Evolutionary conservation across 2,329 filamentous ascomycete genomes (phyloP).

Genomic region (Raffaelea arxii): DNA sequence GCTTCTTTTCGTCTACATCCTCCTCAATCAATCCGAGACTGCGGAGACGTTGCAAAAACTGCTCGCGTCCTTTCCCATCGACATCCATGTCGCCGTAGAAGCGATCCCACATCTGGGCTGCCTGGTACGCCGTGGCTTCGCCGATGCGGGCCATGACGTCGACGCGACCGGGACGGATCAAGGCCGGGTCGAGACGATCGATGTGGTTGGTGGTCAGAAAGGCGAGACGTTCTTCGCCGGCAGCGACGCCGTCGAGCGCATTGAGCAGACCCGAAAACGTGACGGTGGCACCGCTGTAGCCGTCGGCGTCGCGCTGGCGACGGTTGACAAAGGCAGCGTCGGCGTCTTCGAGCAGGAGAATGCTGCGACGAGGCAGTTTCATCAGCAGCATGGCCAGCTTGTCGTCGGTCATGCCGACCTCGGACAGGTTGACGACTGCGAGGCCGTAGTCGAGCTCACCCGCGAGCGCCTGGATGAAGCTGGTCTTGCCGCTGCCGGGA

Average conservation of each 20-base stretch:
- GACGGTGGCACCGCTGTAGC: conserved; percentile 78
- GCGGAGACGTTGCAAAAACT: conserved; percentile 63
- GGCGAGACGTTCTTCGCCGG: conserved; percentile 85
- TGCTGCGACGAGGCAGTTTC: conserved; percentile 71
- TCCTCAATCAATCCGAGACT: conserved; percentile 60
- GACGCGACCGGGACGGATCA: conserved; percentile 84
- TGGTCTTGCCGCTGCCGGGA: conserved; percentile 86
- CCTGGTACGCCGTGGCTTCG: conserved; percentile 78
- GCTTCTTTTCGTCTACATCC: conserved; percentile 25
- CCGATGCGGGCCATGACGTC: conserved; percentile 89
- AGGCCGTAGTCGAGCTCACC: conserved; percentile 90
- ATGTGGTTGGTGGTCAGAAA: conserved; percentile 95
- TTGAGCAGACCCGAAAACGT: conserved; percentile 90
- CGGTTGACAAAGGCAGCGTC: conserved; percentile 85
- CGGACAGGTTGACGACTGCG: conserved; percentile 83
- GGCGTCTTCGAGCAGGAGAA: conserved; percentile 80
- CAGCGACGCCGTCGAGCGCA: conserved; percentile 82
- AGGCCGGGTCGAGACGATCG: conserved; percentile 76
- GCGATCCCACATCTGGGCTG: conserved; percentile 80
- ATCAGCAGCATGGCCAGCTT: conserved; percentile 77
- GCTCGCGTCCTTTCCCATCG: conserved; percentile 49
- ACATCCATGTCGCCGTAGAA: conserved; percentile 81
- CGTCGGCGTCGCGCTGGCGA: conserved; percentile 65
- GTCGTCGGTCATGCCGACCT: conserved; percentile 83
- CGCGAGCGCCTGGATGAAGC: conserved; percentile 90